phyloP scores from a whole-genome alignment of 1,284 basidiomycete species.

The Ceratobasidium sp. region DNA sequence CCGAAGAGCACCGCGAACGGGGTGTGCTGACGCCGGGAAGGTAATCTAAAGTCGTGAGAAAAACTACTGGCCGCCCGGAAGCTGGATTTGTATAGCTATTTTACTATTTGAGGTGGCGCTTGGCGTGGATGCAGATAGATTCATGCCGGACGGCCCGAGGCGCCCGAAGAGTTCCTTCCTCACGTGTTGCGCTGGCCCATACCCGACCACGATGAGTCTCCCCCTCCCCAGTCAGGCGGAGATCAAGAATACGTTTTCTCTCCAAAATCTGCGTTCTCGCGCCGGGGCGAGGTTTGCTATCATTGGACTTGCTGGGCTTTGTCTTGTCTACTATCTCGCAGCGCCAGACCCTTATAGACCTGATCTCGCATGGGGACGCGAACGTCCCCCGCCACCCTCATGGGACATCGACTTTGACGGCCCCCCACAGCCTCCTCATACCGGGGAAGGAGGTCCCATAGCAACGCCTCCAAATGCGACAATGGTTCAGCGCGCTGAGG shows the following conservation, averaged over 20 bases:
- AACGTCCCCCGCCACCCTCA: slow-evolving; percentile 4
- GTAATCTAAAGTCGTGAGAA: background rate
- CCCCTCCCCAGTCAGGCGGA: slow-evolving; percentile 20
- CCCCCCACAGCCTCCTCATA: slow-evolving; percentile 19
- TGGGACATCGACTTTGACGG: slow-evolving; percentile 29
- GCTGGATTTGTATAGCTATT: background rate
- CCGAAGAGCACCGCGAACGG: slow-evolving; percentile 3
- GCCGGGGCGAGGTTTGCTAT: slow-evolving; percentile 27
- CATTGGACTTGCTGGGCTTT: slow-evolving; percentile 10
- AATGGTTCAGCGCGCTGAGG: slow-evolving; percentile 54
- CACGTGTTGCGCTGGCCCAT: slow-evolving; percentile 3
- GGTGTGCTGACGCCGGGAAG: background rate
- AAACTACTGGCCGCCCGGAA: background rate
- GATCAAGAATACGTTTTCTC: background rate
- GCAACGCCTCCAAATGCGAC: background rate
- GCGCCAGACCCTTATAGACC: slow-evolving; percentile 29
- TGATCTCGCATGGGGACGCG: slow-evolving; percentile 17
- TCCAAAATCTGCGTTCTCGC: slow-evolving; percentile 20
- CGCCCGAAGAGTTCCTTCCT: background rate
- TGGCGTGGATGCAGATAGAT: background rate
- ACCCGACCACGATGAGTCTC: slow-evolving; percentile 29
- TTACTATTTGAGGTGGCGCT: background rate
- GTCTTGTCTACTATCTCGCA: slow-evolving; percentile 9
- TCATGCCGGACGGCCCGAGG: slow-evolving; percentile 2
- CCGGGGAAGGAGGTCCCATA: background rate